These are phyloP conservation scores for Pistacia vera DNA, from an alignment of 345 rosid species.

Conservation along the genomic window DNA sequence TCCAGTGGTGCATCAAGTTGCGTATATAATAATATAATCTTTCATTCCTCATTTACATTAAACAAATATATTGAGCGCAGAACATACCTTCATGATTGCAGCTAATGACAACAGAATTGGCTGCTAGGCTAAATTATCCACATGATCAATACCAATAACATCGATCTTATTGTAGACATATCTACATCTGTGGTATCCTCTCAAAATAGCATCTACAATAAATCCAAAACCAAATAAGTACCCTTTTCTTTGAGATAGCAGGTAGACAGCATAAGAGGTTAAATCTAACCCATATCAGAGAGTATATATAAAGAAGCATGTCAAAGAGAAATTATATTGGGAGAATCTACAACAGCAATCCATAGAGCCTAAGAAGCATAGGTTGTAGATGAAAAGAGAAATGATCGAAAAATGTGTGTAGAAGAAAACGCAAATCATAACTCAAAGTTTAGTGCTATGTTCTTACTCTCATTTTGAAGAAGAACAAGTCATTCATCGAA, in stretches of 20 bases:
- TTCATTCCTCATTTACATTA: no score
- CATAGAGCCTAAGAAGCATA: background rate
- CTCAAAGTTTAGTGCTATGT: background rate
- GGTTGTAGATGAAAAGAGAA: background rate
- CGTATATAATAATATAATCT: no score
- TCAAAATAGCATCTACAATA: slow-evolving; percentile 79
- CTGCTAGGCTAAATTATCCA: slow-evolving; percentile 87
- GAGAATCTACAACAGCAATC: background rate
- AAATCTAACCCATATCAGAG: background rate
- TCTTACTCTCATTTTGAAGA: background rate
- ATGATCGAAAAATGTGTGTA: background rate
- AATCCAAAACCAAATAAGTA: slow-evolving; percentile 18
- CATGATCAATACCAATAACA: slow-evolving; percentile 94
- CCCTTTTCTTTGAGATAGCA: background rate
- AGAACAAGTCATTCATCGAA: background rate
- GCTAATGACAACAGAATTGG: slow-evolving; percentile 97
- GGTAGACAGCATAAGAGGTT: no score
- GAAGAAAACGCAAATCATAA: background rate
- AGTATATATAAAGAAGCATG: background rate
- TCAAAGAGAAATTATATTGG: background rate
- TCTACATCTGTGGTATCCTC: slow-evolving; percentile 96
- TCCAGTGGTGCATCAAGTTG: background rate
- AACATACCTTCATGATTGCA: slow-evolving; percentile 79
- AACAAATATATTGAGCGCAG: background rate
- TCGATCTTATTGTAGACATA: slow-evolving; percentile 97